Base-by-base conservation (phyloP, 768 basidiomycete species). In the Suillus weaverae region DNA sequence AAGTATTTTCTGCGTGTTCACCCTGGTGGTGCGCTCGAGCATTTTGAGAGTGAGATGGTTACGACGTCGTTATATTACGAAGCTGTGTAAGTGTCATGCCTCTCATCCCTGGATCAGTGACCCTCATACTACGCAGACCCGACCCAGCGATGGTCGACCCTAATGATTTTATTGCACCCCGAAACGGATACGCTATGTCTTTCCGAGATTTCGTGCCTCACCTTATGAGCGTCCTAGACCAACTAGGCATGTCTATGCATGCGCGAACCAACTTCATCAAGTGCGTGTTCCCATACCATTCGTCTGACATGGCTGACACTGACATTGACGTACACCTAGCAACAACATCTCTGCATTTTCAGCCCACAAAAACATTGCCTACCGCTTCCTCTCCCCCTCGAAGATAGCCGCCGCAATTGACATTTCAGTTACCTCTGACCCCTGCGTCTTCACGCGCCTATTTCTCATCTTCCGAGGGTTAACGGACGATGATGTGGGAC, bases 391-490 rank as follows among this genome's bases (percentile, higher is more conserved):
- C 66, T 85, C 88, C 10, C 93, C 91, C 7, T 80, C 82, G 65
- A 89, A 86, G 70, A 90, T 95, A 51, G 90, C 92, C 7, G 87
- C 91, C 3, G 93, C 93, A n/a, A 85, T 95, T 63, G 93, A 95
- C 72, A 91, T 95, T 67, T 87, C 89, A 1, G 87, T 95, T n/a
- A 90, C 91, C 0, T 82, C 85, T 13, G 90, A 93, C 60, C 87
- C 89, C 30, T 93, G 91, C 71, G 80, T 90, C 64, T 94, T 92
- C 74, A 94, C 90, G 9, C 87, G 93, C 36, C 78, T 95, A 30
- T 95, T 95, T 81, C 83, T 95, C 64, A 92, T 95, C 76, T 94
- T 89, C 79, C 87, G 93, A 32, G 93, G 93, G 1, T 77, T 95
- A 38, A 84, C 83, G 22, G 92, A 94, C 67, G 93, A 94, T 63